Base-by-base conservation (phyloP, 805 yeast genomes). In the Pachysolen tannophilus region DNA sequence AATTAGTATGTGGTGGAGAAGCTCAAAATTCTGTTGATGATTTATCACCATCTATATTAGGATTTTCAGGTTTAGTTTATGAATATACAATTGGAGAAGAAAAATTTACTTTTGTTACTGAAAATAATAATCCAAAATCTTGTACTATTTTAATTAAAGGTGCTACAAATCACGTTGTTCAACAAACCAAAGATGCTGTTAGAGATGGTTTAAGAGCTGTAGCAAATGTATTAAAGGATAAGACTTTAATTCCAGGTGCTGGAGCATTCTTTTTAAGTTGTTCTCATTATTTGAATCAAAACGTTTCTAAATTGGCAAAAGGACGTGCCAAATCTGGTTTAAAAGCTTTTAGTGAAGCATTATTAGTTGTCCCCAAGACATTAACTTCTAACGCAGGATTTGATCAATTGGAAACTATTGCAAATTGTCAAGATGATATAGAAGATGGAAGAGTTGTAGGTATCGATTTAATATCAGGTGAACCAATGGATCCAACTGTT, bases 1-100 rank as follows among this genome's bases (percentile, higher is more conserved):
- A 92, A 63, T 71, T 92, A 41, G 86, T 87, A 35, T 84, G 95
- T 43, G 98, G 97, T 20, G 99, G 98, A 49, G 92, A 82, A 55
- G 97, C 97, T 7, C 97, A 90, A 63, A 92, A 92, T 61, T 82
- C 95, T 10, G 97, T 88, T 30, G 99, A 92, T 52, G 97, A 90
- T 56, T 69, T 92, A 50, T 52, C 80, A 5, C 86, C 94, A 4
- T 72, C 68, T 2, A 68, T 85, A 5, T 69, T 92, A 41, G 99
- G 99, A 17, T 80, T 61, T 55, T 85, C 96, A 11, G 97, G 97
- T 14, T 67, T 74, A 37, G 95, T 92, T 8, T 84, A 84, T 56
- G 97, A 92, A 65, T 85, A 86, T 55, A 77, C 88, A 20, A 75
- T 92, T 43, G 98, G 97, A 34, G 99, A 92, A 63, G 99, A 94